Conservation (phyloP, 2,329 filamentous ascomycete genomes). For the Cytospora leucostoma region DNA sequence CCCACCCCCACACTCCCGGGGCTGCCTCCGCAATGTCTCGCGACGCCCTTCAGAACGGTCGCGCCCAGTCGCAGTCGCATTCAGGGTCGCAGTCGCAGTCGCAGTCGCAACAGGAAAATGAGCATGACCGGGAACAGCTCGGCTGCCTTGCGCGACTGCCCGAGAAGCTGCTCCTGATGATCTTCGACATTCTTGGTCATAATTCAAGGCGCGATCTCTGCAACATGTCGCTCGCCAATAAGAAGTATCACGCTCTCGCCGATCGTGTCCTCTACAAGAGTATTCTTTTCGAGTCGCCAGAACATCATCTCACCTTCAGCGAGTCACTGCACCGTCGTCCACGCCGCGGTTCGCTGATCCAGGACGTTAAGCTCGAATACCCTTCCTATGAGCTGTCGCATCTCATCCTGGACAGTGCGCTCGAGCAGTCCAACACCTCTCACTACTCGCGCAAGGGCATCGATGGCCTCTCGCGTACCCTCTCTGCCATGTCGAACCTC, state of each 20-base stretch:
- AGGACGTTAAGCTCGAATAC: constrained; percentile 48
- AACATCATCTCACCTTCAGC: constrained; percentile 51
- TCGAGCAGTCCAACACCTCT: constrained; percentile 33
- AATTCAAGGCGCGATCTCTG: constrained; percentile 44
- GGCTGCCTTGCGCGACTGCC: constrained; percentile 38
- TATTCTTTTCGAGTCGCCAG: constrained; percentile 48
- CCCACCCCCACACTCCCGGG: not conserved
- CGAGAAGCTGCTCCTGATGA: constrained; percentile 43
- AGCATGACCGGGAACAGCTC: not conserved
- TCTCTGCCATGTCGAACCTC: constrained; percentile 53
- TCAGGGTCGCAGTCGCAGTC: not conserved
- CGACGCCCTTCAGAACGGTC: constrained; percentile 18
- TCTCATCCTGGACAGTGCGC: constrained; percentile 42
- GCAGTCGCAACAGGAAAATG: not conserved
- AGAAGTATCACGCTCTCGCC: constrained; percentile 45
- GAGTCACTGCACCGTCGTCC: constrained; percentile 49
- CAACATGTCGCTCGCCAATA: constrained; percentile 46
- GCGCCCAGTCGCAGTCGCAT: not conserved
- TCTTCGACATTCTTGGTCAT: constrained; percentile 41
- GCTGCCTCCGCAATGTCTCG: constrained; percentile 19
- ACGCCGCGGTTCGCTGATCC: constrained; percentile 50
- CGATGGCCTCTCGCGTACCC: constrained; percentile 48
- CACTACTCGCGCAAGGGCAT: constrained; percentile 39
- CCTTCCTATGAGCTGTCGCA: constrained; percentile 46
- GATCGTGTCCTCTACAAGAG: constrained; percentile 51